Conservation (phyloP, 2,329 filamentous ascomycete genomes). For the Coniochaeta prunicola region DNA sequence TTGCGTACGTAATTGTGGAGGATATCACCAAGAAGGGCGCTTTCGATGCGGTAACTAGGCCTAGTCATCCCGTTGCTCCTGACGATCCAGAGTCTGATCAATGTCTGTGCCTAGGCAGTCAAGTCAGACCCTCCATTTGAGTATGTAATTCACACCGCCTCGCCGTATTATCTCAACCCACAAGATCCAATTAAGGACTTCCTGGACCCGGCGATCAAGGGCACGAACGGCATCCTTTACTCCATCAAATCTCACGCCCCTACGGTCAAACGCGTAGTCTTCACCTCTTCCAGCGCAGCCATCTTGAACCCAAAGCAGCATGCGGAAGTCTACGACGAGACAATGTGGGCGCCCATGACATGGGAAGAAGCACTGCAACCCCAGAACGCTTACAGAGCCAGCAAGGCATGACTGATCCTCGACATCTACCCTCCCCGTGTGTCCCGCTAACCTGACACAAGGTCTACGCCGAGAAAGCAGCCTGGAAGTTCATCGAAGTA, state of each 20-base stretch:
- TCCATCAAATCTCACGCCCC: conserved; percentile 36
- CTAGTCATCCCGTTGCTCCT: not conserved
- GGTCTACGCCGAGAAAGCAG: conserved; percentile 57
- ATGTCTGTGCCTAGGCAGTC: conserved; percentile 21
- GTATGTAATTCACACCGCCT: conserved; percentile 67
- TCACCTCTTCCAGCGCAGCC: conserved; percentile 40
- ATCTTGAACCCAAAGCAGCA: conserved; percentile 31
- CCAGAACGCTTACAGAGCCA: conserved; percentile 24
- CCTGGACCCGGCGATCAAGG: conserved; percentile 47
- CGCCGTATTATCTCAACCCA: conserved; percentile 64
- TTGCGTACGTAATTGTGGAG: conserved; percentile 51
- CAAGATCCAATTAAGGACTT: conserved; percentile 39
- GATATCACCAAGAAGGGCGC: conserved; percentile 65
- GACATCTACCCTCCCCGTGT: not conserved
- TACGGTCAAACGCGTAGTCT: conserved; percentile 56
- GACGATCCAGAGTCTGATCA: not conserved
- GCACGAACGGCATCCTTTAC: conserved; percentile 40
- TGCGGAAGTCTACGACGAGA: conserved; percentile 30
- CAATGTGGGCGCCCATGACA: conserved; percentile 27
- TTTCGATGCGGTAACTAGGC: conserved; percentile 48
- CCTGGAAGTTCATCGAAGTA: conserved; percentile 55
- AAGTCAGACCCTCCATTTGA: conserved; percentile 50
- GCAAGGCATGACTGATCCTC: conserved; percentile 24
- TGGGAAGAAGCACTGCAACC: conserved; percentile 26
- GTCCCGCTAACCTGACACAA: not conserved